Percentiles rank a stretch among this genome's conserved stretches.
Evolutionary conservation across 2,329 filamentous ascomycete species (phyloP).

Genomic region (Claviceps monticola): DNA sequence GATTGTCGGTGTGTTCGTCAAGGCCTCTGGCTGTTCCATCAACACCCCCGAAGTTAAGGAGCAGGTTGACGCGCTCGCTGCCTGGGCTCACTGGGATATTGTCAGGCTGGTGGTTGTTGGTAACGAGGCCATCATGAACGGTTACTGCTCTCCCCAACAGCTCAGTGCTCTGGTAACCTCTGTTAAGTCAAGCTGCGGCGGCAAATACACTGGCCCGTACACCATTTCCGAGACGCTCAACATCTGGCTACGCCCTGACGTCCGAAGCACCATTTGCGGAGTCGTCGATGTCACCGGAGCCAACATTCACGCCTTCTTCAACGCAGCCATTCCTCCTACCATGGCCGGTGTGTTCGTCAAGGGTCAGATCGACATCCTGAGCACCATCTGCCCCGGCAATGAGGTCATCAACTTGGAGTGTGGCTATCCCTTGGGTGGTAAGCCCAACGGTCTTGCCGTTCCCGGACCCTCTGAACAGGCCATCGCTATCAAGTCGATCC

Average conservation of each 20-base stretch:
- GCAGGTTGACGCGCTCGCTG: conserved; percentile 61
- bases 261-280: conserved; percentile 47
- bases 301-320: conserved; percentile 96
- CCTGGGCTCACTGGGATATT: conserved; percentile 60
- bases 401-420: conserved; percentile 74
- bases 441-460: conserved; percentile 57
- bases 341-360: conserved; percentile 65
- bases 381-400: conserved; percentile 56
- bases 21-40: conserved; percentile 46
- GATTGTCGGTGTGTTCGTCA: conserved; percentile 81
- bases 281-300: conserved; percentile 66
- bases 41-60: conserved; percentile 45
- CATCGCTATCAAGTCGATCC: conserved; percentile 58
- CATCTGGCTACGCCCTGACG: conserved; percentile 54
- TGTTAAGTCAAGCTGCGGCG: conserved; percentile 53
- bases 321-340: conserved; percentile 46
- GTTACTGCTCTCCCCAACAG: conserved; percentile 46
- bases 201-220: conserved; percentile 54
- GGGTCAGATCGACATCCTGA: conserved; percentile 57
- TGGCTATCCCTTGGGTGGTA: conserved; percentile 68
- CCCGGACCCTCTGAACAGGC: conserved; percentile 55
- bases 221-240: conserved; percentile 81
- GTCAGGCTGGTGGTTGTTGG: conserved; percentile 74
- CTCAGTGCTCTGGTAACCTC: conserved; percentile 58
- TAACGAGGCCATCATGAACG: conserved; percentile 80